Conservation (phyloP, 768 basidiomycete species). For the Hypholoma fasciculare region DNA sequence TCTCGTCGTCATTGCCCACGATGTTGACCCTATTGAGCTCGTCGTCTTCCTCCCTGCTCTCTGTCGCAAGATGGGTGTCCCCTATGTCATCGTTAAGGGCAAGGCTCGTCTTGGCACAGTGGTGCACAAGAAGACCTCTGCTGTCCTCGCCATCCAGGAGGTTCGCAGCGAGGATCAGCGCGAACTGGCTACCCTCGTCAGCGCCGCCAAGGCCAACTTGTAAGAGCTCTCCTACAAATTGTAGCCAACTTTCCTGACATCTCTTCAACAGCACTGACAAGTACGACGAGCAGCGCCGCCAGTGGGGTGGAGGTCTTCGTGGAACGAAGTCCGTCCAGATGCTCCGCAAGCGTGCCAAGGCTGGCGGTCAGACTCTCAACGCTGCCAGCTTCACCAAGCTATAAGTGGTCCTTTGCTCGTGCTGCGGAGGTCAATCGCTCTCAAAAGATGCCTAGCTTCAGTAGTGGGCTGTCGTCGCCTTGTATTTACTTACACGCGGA, state of each 20-base stretch:
- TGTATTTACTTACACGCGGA: constrained; percentile 13
- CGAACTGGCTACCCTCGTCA: constrained; percentile 89
- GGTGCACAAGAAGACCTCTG: constrained; percentile 97
- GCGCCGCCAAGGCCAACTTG: constrained; percentile 98
- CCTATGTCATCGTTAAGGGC: constrained; percentile 97
- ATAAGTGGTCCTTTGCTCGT: constrained; percentile 31
- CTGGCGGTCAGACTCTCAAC: constrained; percentile 67
- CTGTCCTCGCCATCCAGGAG: constrained; percentile 89
- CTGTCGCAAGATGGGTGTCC: constrained; percentile 99
- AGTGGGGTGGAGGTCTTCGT: constrained; percentile 96
- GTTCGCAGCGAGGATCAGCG: constrained; percentile 93
- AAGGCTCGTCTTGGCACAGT: constrained; percentile 98
- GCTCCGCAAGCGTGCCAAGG: constrained; percentile 94
- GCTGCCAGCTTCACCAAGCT: constrained; percentile 65
- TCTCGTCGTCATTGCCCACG: constrained; percentile 94
- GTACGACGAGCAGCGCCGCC: constrained; percentile 87
- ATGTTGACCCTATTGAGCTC: constrained; percentile 99
- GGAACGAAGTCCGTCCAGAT: constrained; percentile 94
- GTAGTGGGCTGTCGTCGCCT: constrained; percentile 9
- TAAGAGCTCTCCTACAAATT: constrained; percentile 38
- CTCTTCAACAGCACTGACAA: constrained; percentile 69
- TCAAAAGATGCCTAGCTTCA: constrained; percentile 13
- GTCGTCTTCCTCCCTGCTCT: constrained; percentile 98
- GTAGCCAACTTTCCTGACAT: constrained; percentile 2
- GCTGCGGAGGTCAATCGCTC: constrained; percentile 1